Evolutionary conservation across 1,139 yeast species (phyloP).

Genomic region (Pichia sp.): DNA sequence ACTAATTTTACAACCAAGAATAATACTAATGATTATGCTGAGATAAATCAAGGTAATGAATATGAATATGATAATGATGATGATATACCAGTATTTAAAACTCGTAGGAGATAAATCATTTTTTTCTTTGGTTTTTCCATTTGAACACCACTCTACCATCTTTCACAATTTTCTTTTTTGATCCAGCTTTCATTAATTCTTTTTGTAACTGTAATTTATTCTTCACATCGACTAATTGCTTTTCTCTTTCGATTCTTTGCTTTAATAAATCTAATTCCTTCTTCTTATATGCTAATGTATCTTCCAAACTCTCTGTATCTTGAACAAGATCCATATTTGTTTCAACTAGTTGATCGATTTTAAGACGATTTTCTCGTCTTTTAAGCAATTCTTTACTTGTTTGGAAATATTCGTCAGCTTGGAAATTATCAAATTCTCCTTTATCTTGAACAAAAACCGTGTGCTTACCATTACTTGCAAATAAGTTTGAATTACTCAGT

Average conservation of each 20-base stretch:
- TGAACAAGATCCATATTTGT: slow-evolving; percentile 20
- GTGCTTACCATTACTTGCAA: slow-evolving; percentile 59
- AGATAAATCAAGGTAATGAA: too few relatives aligned
- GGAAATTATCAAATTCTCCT: slow-evolving; percentile 50
- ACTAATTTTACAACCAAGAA: background rate
- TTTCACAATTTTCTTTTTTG: slow-evolving; percentile 64
- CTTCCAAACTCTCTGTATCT: slow-evolving; percentile 20
- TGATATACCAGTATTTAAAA: slow-evolving; percentile 35
- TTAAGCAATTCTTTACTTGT: slow-evolving; percentile 61
- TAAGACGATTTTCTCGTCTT: slow-evolving; percentile 69
- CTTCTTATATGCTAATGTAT: slow-evolving; percentile 35
- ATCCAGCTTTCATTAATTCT: slow-evolving; percentile 87
- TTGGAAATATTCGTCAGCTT: slow-evolving; percentile 59
- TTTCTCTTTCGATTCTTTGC: slow-evolving; percentile 59
- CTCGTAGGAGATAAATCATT: slow-evolving; percentile 35
- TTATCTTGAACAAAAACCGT: slow-evolving; percentile 76
- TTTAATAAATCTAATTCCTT: slow-evolving; percentile 51
- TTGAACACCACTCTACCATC: slow-evolving; percentile 69
- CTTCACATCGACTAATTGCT: slow-evolving; percentile 61
- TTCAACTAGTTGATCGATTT: slow-evolving; percentile 51
- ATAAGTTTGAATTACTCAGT: slow-evolving; percentile 46
- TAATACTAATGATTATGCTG: too few relatives aligned
- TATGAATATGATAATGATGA: slow-evolving; percentile 29
- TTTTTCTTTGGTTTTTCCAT: slow-evolving; percentile 84
- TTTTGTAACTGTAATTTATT: slow-evolving; percentile 68